Percentiles rank a stretch among this genome's conserved stretches.
phyloP scores from a whole-genome alignment of 2,329 filamentous ascomycete genomes.

The Talaromyces marneffei region DNA sequence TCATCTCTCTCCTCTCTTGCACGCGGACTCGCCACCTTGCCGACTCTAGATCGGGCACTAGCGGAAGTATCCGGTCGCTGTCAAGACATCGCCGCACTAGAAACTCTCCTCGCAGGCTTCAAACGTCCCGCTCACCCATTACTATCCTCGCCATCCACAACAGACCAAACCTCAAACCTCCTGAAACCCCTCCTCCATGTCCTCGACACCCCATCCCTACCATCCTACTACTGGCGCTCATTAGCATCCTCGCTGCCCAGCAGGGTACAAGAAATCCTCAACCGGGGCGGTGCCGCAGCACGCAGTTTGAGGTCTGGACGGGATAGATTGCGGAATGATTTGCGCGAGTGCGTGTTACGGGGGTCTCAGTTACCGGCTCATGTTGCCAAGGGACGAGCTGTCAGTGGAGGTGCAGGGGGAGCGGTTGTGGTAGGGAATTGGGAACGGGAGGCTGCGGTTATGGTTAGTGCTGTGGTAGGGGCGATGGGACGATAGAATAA shows the following conservation, averaged over 20 bases:
- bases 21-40: conserved; percentile 70
- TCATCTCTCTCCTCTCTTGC: conserved; percentile 69
- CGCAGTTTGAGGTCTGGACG: conserved; percentile 72
- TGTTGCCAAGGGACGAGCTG: conserved; percentile 29
- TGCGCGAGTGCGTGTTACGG: conserved; percentile 74
- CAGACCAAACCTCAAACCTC: conserved; percentile 40
- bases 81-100: conserved; percentile 85
- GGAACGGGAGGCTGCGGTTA: conserved; percentile 90
- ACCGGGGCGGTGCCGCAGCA: conserved; percentile 74
- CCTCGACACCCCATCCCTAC: conserved; percentile 81
- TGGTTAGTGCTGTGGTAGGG: conserved; percentile 79
- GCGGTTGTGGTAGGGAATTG: conserved; percentile 54
- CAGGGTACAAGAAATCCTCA: conserved; percentile 77
- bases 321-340: conserved; percentile 66
- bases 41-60: conserved; percentile 74
- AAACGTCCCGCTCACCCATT: conserved; percentile 66
- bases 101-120: conserved; percentile 65
- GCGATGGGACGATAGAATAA: conserved; percentile 34
- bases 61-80: conserved; percentile 76
- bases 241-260: conserved; percentile 71
- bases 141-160: conserved; percentile 30
- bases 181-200: conserved; percentile 66
- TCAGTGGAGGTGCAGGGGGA: conserved; percentile 20
- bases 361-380: conserved; percentile 64
- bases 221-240: conserved; percentile 89